Base-by-base conservation (phyloP, 345 rosid genomes). In the Turritis glabra region DNA sequence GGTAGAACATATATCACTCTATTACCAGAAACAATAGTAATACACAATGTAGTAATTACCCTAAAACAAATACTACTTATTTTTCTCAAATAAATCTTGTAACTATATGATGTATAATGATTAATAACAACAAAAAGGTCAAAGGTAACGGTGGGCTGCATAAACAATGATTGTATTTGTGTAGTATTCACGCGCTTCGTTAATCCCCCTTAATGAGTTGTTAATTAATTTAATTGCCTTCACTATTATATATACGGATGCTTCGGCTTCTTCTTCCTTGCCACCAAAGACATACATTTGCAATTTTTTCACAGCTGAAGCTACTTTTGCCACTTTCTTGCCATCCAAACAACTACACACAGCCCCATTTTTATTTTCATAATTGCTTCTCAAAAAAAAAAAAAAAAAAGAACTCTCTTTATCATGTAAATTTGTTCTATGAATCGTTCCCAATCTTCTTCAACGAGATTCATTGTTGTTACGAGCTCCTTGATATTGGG, bases 371-470 rank as follows among this genome's bases (percentile, higher is more conserved):
- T 11, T 48, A n/a, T 21, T 22, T 14, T 38, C 74, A 53, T 69
- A 62, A 63, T 76, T 69, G 50, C 59, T 69, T 60, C 63, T 32
- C 15, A 47, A 43, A 21, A 2, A 50, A 8, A 32, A 43, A 21
- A 2, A 50, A 8, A 32, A n/a, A n/a, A n/a, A n/a, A n/a, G n/a
- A n/a, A 11, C 18, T 22, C 37, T 57, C 61, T 68, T 53, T 69
- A 38, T 65, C 77, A 77, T 71, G 80, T 77, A 77, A 77, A 62
- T 17, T 64, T 22, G 63, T 13, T 64, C 3, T 38, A 71, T 77
- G 63, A 48, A 50, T 17, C 63, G 11, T 38, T 44, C 76, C 2
- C 72, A 63, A 63, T 25, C 61, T 65, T 55, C 62, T 53, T 53
- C 43, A 25, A 29, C 53, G 17, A 71, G 68, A 57, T 77, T 77